Percentiles rank a stretch among this genome's conserved stretches.
phyloP scores from a whole-genome alignment of 306 rosid species.

The Medicago arabica region DNA sequence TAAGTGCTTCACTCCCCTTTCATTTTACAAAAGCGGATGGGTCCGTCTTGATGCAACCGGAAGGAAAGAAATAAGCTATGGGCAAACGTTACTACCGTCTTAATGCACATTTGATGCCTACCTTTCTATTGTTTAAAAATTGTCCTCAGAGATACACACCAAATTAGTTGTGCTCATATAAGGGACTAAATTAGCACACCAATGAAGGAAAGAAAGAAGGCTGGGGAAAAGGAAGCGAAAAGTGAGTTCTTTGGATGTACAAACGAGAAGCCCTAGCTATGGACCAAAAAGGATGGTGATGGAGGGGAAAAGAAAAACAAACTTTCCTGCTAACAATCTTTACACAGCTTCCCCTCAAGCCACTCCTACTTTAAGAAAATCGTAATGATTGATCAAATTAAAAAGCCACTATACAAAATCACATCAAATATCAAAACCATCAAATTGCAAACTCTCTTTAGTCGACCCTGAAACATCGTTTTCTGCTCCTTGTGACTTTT shows the following conservation, averaged over 20 bases:
- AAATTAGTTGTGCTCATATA: not conserved
- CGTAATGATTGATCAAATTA: conserved; percentile 44
- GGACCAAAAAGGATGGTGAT: conserved; percentile 36
- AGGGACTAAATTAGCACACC: conserved; percentile 13
- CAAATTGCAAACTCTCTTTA: conserved; percentile 50
- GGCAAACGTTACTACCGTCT: too few species aligned
- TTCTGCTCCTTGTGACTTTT: conserved; percentile 78
- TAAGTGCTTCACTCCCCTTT: too few species aligned
- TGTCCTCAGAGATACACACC: not conserved
- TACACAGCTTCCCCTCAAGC: conserved; percentile 55
- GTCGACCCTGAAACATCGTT: conserved; percentile 68
- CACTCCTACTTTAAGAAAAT: conserved; percentile 50
- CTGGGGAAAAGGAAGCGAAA: conserved; percentile 17
- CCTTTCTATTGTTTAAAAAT: too few species aligned
- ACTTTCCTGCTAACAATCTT: conserved; percentile 45
- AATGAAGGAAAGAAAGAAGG: conserved; percentile 29
- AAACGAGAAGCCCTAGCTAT: conserved; percentile 40
- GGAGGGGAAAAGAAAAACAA: conserved; percentile 46
- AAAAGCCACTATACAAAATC: conserved; percentile 51
- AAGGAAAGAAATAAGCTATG: too few species aligned
- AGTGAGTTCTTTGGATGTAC: conserved; percentile 43
- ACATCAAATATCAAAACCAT: conserved; percentile 61
- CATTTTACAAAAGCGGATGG: too few species aligned
- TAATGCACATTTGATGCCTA: too few species aligned
- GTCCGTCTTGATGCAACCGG: too few species aligned